Evolutionary conservation across 1,139 yeast species (phyloP).

Genomic region (Yamadazyma membranifaciens): DNA sequence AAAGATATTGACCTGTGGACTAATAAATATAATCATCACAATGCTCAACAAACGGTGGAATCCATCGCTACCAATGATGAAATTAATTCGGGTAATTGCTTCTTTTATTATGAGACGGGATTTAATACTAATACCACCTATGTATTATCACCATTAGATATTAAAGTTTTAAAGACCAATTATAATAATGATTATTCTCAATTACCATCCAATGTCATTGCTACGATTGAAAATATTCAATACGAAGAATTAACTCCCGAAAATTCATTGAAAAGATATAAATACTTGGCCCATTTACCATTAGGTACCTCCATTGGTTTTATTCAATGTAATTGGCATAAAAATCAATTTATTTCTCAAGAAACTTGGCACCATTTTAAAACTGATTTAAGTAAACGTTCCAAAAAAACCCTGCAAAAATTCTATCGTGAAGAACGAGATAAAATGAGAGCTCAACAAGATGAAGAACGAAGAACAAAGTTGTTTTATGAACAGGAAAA

Average conservation of each 20-base stretch:
- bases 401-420: conserved; percentile 52
- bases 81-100: conserved; percentile 13
- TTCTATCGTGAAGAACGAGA: conserved; percentile 66
- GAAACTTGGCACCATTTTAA: conserved; percentile 58
- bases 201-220: conserved; percentile 65
- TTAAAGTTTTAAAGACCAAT: conserved; percentile 63
- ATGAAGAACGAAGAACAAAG: conserved; percentile 57
- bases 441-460: conserved; percentile 55
- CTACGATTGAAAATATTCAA: conserved; percentile 67
- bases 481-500: conserved; percentile 61
- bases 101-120: conserved; percentile 63
- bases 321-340: conserved; percentile 80
- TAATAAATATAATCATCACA: conserved; percentile 13
- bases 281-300: conserved; percentile 81
- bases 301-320: conserved; percentile 81
- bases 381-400: conserved; percentile 60
- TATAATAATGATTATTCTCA: conserved; percentile 56
- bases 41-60: conserved; percentile 2
- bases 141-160: conserved; percentile 76
- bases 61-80: conserved; percentile 10
- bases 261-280: conserved; percentile 56
- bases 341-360: conserved; percentile 38
- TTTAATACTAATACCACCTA: conserved; percentile 64
- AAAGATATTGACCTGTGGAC: conserved; percentile 41
- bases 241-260: conserved; percentile 59